Percentiles rank a stretch among this genome's conserved stretches.
phyloP scores from a whole-genome alignment of 1,139 yeast genomes.

The Debaryomycetaceae sp. region DNA sequence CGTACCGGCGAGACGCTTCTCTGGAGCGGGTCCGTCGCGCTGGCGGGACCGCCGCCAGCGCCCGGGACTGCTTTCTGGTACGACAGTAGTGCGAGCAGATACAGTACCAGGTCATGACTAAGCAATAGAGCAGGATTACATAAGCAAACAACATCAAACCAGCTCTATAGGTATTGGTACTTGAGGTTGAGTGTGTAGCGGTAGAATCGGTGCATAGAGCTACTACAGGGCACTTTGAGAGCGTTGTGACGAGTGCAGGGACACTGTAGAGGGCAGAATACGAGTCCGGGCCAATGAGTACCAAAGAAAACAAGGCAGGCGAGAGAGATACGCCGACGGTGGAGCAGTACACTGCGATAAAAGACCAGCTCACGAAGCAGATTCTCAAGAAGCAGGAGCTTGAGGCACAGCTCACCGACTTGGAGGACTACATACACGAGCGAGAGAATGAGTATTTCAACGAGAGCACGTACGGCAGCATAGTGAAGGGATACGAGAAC shows the following conservation, averaged over 20 bases:
- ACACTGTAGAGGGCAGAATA: background rate
- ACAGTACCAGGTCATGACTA: too few relatives aligned
- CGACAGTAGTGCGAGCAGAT: too few relatives aligned
- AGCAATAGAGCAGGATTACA: too few relatives aligned
- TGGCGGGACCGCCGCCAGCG: too few relatives aligned
- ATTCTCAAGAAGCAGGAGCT: conserved; percentile 61
- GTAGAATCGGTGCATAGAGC: too few relatives aligned
- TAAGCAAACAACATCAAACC: too few relatives aligned
- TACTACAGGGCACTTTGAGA: too few relatives aligned
- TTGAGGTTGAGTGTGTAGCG: too few relatives aligned
- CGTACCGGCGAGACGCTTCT: background rate
- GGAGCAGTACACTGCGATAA: conserved; percentile 65
- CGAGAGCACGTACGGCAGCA: conserved; percentile 68
- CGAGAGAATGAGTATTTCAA: conserved; percentile 77
- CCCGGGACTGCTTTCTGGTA: too few relatives aligned
- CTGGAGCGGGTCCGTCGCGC: too few relatives aligned
- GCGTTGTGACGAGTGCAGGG: too few relatives aligned
- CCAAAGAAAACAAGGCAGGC: background rate
- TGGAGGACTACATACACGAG: conserved; percentile 82
- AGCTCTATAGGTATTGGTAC: too few relatives aligned
- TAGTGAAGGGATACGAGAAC: conserved; percentile 86
- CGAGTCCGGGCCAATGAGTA: background rate
- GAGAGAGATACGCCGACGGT: background rate
- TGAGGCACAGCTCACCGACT: conserved; percentile 54
- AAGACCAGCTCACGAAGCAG: conserved; percentile 63